Evolutionary conservation across 1,284 basidiomycete species (phyloP).

Genomic region (Trichosporon sp.): DNA sequence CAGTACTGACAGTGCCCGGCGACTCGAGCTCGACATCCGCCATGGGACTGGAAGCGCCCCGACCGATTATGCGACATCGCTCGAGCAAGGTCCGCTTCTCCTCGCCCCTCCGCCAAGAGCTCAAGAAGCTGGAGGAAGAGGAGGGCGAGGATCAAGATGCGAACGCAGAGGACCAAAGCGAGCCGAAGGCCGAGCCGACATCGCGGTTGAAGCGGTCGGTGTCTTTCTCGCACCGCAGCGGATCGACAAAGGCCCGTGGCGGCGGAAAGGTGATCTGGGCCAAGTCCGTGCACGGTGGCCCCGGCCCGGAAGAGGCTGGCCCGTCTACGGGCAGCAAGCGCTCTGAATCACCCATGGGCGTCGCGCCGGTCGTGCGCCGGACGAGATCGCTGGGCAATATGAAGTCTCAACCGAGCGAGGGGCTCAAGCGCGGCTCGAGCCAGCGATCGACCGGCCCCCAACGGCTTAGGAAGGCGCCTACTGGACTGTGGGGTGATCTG

Average conservation of each 20-base stretch:
- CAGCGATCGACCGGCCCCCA: not conserved
- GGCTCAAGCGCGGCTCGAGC: not conserved
- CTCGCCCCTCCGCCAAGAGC: not conserved
- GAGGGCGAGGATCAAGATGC: too few relatives aligned
- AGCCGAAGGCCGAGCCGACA: not conserved
- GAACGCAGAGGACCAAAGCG: not conserved
- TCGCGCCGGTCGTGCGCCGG: not conserved
- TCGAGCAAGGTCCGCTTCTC: constrained; percentile 5
- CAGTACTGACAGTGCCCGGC: not conserved
- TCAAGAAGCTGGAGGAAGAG: not conserved
- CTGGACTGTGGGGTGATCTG: not conserved
- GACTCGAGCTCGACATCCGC: not conserved
- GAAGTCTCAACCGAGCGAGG: not conserved
- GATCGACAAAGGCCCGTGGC: not conserved
- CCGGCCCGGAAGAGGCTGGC: not conserved
- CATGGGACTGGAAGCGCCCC: not conserved
- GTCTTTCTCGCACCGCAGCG: not conserved
- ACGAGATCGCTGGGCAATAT: not conserved
- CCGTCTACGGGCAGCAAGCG: not conserved
- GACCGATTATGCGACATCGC: constrained; percentile 1
- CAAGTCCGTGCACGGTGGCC: not conserved
- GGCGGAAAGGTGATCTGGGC: not conserved
- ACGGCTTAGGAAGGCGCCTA: not conserved
- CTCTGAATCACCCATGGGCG: not conserved
- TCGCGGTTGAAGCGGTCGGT: not conserved